Conservation (phyloP, 495 filamentous ascomycete species). For the Lepidopterella palustris region DNA sequence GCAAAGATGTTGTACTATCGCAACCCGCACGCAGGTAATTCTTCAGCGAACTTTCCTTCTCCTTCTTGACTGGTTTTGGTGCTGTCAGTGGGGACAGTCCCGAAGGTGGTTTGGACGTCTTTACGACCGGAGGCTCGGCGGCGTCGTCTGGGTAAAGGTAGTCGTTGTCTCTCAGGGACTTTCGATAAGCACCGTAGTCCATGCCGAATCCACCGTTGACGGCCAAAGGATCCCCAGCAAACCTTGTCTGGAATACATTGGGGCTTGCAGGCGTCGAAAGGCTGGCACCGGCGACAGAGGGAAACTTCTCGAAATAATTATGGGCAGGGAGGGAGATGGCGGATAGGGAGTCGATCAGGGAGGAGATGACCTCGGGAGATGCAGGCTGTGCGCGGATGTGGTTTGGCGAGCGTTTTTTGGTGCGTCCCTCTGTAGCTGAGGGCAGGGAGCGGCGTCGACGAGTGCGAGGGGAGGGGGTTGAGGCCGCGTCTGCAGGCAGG, state of each 20-base stretch:
- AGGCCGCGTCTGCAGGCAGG: constrained; percentile 13
- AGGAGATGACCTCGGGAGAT: constrained; percentile 89
- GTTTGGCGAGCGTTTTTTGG: constrained; percentile 36
- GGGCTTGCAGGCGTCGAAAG: constrained; percentile 37
- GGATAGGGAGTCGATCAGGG: constrained; percentile 84
- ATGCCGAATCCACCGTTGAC: constrained; percentile 53
- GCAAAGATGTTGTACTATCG: constrained; percentile 22
- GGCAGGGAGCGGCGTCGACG: constrained; percentile 21
- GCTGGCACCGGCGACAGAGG: constrained; percentile 37
- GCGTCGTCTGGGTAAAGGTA: constrained; percentile 65
- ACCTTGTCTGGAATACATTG: constrained; percentile 25
- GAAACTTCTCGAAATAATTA: constrained; percentile 63
- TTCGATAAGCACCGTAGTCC: constrained; percentile 58
- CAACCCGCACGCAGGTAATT: constrained; percentile 27
- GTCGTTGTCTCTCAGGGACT: constrained; percentile 36
- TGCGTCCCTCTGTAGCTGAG: constrained; percentile 15
- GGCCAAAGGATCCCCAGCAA: constrained; percentile 21
- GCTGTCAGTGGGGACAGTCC: constrained; percentile 64
- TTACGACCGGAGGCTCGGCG: constrained; percentile 73
- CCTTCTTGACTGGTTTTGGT: constrained; percentile 28
- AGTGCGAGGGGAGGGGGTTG: constrained; percentile 5
- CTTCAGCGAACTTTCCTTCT: constrained; percentile 29
- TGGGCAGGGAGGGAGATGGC: constrained; percentile 72
- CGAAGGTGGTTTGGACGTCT: constrained; percentile 76
- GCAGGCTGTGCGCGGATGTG: constrained; percentile 51